Percentiles rank a stretch among this genome's conserved stretches.
Evolutionary conservation across 331 rosid species (phyloP).

Genomic region (Erythrophleum ivorense): DNA sequence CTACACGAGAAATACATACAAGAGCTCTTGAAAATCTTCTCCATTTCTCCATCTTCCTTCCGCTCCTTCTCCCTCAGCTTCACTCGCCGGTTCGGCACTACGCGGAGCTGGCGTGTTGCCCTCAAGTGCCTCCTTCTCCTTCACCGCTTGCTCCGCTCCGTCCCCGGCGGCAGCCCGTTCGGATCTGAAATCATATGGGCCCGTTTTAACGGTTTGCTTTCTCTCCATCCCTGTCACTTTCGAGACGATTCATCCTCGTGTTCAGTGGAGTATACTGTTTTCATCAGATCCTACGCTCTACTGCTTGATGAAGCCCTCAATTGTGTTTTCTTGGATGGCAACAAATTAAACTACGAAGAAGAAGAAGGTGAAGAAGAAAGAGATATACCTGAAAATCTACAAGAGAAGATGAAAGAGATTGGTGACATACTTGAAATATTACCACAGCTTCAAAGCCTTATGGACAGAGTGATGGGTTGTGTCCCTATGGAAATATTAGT

Average conservation of each 20-base stretch:
- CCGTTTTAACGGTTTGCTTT: slow-evolving; percentile 55
- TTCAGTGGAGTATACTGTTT: slow-evolving; percentile 48
- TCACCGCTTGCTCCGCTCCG: slow-evolving; percentile 73
- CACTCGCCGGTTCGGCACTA: slow-evolving; percentile 65
- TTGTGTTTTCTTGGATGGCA: slow-evolving; percentile 46
- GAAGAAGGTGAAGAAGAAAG: neutral
- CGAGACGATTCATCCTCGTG: slow-evolving; percentile 45
- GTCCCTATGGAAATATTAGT: slow-evolving; percentile 50
- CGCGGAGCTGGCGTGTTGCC: slow-evolving; percentile 77
- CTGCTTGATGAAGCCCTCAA: slow-evolving; percentile 65
- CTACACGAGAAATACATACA: slow-evolving; percentile 64
- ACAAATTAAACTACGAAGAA: neutral
- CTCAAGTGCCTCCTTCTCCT: slow-evolving; percentile 84
- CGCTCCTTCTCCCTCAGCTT: slow-evolving; percentile 63
- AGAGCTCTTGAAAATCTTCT: slow-evolving; percentile 65
- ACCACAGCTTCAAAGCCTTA: slow-evolving; percentile 66
- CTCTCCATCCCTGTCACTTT: slow-evolving; percentile 69
- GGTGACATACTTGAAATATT: slow-evolving; percentile 57
- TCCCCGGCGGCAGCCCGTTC: slow-evolving; percentile 48
- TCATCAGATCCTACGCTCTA: slow-evolving; percentile 64
- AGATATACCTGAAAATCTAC: slow-evolving; percentile 4
- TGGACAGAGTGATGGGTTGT: slow-evolving; percentile 75
- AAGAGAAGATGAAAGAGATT: slow-evolving; percentile 56
- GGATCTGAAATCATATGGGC: slow-evolving; percentile 58
- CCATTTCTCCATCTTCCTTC: slow-evolving; percentile 59